Percentiles rank a stretch among this genome's conserved stretches.
phyloP scores from a whole-genome alignment of 495 filamentous ascomycete genomes.

The Xylaria telfairii region DNA sequence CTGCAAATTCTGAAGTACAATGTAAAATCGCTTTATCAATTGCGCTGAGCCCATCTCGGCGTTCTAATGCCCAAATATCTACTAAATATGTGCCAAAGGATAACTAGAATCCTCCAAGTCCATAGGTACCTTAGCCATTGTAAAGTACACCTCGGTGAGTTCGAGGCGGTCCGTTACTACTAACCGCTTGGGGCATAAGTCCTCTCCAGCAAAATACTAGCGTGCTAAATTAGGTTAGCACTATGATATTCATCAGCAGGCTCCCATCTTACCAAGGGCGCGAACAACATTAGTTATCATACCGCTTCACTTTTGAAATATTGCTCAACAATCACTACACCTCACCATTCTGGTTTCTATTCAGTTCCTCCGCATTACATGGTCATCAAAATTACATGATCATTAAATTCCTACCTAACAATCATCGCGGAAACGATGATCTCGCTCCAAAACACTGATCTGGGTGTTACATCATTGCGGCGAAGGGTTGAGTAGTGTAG shows the following conservation, averaged over 20 bases:
- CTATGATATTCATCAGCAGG: conserved; percentile 8
- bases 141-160: background rate
- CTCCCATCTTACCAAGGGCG: background rate
- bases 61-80: background rate
- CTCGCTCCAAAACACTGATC: background rate
- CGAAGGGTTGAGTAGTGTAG: background rate
- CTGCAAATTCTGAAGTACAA: background rate
- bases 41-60: background rate
- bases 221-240: background rate
- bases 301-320: background rate
- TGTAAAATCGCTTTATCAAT: background rate
- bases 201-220: background rate
- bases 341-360: background rate
- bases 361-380: background rate
- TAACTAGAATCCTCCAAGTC: background rate
- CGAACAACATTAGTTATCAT: conserved; percentile 1
- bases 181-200: background rate
- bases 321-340: background rate
- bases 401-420: background rate
- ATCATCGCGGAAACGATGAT: background rate
- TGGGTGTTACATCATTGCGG: background rate
- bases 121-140: background rate
- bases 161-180: background rate
- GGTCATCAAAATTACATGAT: background rate
- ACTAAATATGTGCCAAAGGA: background rate